These are phyloP conservation scores for Tetradesmus lagerheimii DNA, from an alignment of 139 green algal species.

Conservation along the genomic window DNA sequence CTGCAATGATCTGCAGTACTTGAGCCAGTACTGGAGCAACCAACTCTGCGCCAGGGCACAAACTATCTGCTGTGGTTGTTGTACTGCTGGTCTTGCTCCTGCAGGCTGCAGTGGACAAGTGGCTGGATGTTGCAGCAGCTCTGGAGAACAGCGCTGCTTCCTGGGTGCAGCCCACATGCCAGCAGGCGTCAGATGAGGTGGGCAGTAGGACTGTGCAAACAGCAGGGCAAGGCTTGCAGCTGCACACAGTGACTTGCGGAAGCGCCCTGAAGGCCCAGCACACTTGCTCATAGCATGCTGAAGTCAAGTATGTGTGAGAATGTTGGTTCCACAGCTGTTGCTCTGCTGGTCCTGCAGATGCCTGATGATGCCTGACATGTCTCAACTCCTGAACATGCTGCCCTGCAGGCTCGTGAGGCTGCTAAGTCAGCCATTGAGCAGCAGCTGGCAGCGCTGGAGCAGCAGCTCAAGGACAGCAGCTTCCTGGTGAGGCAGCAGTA, in stretches of 20 bases:
- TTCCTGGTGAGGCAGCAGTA: constrained; percentile 50
- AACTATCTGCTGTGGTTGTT: background rate
- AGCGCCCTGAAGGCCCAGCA: too few species aligned
- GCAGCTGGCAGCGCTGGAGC: constrained; percentile 53
- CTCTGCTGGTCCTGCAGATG: background rate
- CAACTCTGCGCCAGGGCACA: background rate
- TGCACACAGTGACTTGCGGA: too few species aligned
- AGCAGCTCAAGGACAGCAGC: constrained; percentile 37
- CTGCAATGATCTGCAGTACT: background rate
- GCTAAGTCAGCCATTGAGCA: constrained; percentile 22
- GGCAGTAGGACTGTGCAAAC: background rate
- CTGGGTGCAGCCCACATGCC: constrained; percentile 70
- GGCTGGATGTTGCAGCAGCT: constrained; percentile 56
- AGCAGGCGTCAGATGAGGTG: constrained; percentile 38
- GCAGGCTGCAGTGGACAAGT: constrained; percentile 68
- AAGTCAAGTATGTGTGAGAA: background rate
- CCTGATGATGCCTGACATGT: background rate
- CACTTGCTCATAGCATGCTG: too few species aligned
- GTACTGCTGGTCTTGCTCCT: background rate
- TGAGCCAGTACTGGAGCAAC: background rate
- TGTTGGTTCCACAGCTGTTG: background rate
- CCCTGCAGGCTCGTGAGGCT: constrained; percentile 19
- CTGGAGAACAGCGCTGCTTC: constrained; percentile 58
- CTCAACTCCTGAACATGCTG: too few species aligned
- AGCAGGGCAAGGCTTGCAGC: background rate